These are phyloP conservation scores for Phytopythium cucurbitacearum DNA, from an alignment of 352 stramenopile genomes.

Conservation along the genomic window DNA sequence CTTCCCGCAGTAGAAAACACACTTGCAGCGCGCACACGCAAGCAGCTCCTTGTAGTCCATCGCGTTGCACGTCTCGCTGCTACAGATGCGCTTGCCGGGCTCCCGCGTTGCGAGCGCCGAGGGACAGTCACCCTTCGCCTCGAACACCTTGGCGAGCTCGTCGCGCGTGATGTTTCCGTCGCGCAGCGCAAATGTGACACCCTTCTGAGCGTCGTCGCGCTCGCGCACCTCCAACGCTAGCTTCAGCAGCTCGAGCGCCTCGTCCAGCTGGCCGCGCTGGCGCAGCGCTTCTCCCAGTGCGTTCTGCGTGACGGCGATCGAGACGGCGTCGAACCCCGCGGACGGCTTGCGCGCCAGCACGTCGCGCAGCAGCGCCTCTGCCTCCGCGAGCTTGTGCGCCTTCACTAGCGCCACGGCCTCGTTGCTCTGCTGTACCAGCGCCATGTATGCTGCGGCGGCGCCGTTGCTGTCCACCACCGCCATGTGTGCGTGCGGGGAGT, in stretches of 20 bases:
- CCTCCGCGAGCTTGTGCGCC: constrained; percentile 27
- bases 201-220: constrained; percentile 20
- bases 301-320: constrained; percentile 54
- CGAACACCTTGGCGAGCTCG: constrained; percentile 66
- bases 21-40: constrained; percentile 55
- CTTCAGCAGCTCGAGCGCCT: constrained; percentile 42
- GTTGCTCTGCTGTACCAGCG: constrained; percentile 41
- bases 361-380: constrained; percentile 41
- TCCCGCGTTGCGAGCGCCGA: constrained; percentile 37
- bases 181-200: constrained; percentile 34
- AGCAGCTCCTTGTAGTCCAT: constrained; percentile 49
- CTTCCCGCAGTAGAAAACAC: constrained; percentile 69
- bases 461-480: constrained; percentile 20
- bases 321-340: constrained; percentile 56
- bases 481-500: constrained; percentile 10
- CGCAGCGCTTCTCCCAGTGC: constrained; percentile 49
- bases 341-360: constrained; percentile 34
- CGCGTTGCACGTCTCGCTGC: constrained; percentile 40
- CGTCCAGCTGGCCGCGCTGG: constrained; percentile 34
- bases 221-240: constrained; percentile 43
- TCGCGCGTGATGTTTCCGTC: constrained; percentile 66
- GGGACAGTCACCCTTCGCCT: constrained; percentile 50
- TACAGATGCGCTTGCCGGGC: constrained; percentile 45
- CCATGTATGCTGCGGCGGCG: constrained; percentile 41
- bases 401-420: constrained; percentile 36